Evolutionary conservation across 1,139 yeast species (phyloP), one percentile per base, ranked within the genome.

Genomic region (Yarrowia galli): DNA sequence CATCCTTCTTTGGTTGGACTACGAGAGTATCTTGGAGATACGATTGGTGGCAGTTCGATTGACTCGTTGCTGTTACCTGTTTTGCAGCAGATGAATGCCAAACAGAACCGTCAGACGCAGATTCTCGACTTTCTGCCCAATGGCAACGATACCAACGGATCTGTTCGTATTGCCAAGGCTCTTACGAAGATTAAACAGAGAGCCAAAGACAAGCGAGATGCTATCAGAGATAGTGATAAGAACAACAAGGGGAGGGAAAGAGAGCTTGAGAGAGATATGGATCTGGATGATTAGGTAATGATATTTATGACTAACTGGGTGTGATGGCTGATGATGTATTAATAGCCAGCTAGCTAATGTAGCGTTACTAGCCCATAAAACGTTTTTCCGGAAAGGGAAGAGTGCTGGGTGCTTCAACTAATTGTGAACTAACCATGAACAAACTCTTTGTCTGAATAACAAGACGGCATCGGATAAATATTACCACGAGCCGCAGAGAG

Each of bases 21-120:
- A 65, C 79, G 98, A 48, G 82, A 86, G 0, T 93, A 84, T 73
- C 80, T 96, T 75, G 84, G 85, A 84, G 82, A 79, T 60, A 85
- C 86, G 67, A 87, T 92, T n/a, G 92, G 93, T 3, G 96, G 99
- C 98, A 79, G 85, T 1, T 87, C 85, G 69, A 89, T 92, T 1
- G 97, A 95, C 74, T 96, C 92, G 74, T 88, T 92, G 8, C 81
- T 96, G 77, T 84, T 93, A n/a, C 99, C 99, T 1, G 85, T 96
- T 69, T 88, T 96, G 22, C 83, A 88, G 73, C 95, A 89, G 72
- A 84, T 92, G 80, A 92, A 91, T 36, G 46, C 43, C 36, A 61
- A 61, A 9, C 64, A 58, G 64, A 61, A 48, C 20, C 54, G 56
- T 1, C 66, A 61, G 46, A 61, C 66, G 12, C 66, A 61, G 56